Evolutionary conservation across 2,329 filamentous ascomycete species (phyloP), one percentile per base, ranked within the genome.

Genomic region (Albifimbria verrucaria): DNA sequence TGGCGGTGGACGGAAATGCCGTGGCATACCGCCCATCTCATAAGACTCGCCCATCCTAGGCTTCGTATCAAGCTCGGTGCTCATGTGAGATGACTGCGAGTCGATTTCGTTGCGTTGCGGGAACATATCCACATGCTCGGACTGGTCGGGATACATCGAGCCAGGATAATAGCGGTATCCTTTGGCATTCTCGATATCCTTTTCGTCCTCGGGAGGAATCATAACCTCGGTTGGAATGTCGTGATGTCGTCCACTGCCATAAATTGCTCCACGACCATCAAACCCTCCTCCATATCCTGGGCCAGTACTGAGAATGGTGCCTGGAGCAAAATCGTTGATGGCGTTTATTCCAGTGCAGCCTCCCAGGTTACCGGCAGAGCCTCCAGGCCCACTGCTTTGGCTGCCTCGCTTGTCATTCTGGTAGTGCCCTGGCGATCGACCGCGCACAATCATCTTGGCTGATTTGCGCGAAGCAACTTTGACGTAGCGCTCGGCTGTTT

Each of bases 391-490:
- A 62, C 87, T 90, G 62, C 86, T 83, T 3, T 85, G 79, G 66
- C 86, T 90, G 50, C 84, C 80, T 51, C 86, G 80, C 57, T 87
- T 77, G 59, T 87, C 85, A 44, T 87, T 83, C 63, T 89, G 86
- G 69, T 92, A 92, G 63, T 92, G 90, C 2, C 89, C 90, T 0
- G 90, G 90, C 7, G 88, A 92, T 23, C 90, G 83, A 6, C 90
- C 90, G 21, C 90, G 87, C n/a, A 94, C 90, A 60, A 95, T 91
- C 80, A 94, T 90, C 66, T 88, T 89, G 54, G 87, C 85, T 6
- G 89, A 93, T 63, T 89, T 85, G 47, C 82, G 80, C 53, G 83
- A 82, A 3, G 89, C 89, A 49, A 94, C 77, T 65, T 88, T 87
- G 62, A 92, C 74, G 73, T 81, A 92, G 26, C 81, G 78, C 1